These are phyloP conservation scores for Phoma sp. DNA, from an alignment of 2,329 filamentous ascomycete species.

Conservation along the genomic window DNA sequence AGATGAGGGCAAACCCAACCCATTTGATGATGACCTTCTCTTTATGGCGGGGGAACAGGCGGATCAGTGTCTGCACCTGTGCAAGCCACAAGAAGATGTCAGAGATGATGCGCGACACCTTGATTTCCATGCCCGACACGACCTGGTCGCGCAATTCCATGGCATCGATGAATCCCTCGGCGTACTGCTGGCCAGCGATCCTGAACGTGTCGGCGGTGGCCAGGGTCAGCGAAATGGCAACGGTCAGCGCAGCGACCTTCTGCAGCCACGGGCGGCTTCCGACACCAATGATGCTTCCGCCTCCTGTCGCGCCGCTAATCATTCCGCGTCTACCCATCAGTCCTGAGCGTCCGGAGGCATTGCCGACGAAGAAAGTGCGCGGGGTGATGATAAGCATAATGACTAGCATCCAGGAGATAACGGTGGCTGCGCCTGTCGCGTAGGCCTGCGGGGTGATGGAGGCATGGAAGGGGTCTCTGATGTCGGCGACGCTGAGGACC, in stretches of 20 bases:
- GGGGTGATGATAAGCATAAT: constrained; percentile 94
- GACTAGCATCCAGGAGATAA: constrained; percentile 88
- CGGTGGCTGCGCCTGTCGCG: constrained; percentile 87
- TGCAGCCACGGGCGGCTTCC: constrained; percentile 94
- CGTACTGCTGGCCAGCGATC: constrained; percentile 82
- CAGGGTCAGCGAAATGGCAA: constrained; percentile 85
- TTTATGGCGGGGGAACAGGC: constrained; percentile 92
- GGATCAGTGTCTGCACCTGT: constrained; percentile 94
- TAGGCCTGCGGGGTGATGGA: constrained; percentile 93
- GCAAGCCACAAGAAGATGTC: constrained; percentile 97
- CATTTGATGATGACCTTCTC: constrained; percentile 99
- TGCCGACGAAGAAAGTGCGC: constrained; percentile 89
- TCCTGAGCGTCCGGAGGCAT: constrained; percentile 68
- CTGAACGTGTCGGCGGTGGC: constrained; percentile 90
- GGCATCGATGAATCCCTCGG: constrained; percentile 79
- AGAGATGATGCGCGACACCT: constrained; percentile 89
- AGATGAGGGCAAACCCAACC: constrained; percentile 93
- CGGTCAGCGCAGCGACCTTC: constrained; percentile 67
- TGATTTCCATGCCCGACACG: constrained; percentile 82
- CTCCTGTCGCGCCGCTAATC: constrained; percentile 73
- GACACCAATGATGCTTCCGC: constrained; percentile 74
- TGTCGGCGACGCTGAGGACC: constrained; percentile 64
- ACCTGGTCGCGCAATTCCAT: constrained; percentile 76
- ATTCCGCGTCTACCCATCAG: constrained; percentile 82
- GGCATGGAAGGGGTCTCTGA: constrained; percentile 88